Evolutionary conservation across 371 early-diverging fungal genomes (phyloP).

Genomic region (Zychaea mexicana): DNA sequence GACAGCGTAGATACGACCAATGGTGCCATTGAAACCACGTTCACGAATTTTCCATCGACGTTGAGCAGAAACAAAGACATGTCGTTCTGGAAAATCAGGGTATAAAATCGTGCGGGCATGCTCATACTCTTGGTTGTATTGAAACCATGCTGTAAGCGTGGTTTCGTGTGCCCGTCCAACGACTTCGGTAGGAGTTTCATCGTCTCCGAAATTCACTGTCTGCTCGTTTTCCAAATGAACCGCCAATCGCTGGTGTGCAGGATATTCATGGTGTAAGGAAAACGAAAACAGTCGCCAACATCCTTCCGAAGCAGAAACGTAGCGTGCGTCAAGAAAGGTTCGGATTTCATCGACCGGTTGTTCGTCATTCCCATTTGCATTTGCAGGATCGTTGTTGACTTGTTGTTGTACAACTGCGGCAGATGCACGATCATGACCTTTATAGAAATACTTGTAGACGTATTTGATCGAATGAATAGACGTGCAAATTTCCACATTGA

Average conservation of each 20-base stretch:
- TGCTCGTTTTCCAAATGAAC: too few species aligned
- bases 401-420: neutral
- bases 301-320: neutral
- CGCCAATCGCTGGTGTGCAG: too few species aligned
- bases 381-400: neutral
- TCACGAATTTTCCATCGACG: neutral
- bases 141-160: constrained; percentile 5
- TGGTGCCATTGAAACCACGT: too few species aligned
- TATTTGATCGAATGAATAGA: constrained; percentile 21
- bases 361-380: neutral
- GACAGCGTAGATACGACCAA: too few species aligned
- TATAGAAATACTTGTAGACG: constrained; percentile 43
- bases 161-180: neutral
- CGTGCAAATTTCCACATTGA: constrained; percentile 40
- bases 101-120: neutral
- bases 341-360: neutral
- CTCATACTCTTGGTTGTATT: neutral
- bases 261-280: too few species aligned
- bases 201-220: too few species aligned
- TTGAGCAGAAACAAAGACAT: neutral
- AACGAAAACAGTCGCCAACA: neutral
- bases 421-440: neutral
- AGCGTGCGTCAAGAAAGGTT: neutral
- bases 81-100: neutral
- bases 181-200: neutral